Evolutionary conservation across 805 yeast genomes (phyloP).

Genomic region (Nakazawaea pomicola): DNA sequence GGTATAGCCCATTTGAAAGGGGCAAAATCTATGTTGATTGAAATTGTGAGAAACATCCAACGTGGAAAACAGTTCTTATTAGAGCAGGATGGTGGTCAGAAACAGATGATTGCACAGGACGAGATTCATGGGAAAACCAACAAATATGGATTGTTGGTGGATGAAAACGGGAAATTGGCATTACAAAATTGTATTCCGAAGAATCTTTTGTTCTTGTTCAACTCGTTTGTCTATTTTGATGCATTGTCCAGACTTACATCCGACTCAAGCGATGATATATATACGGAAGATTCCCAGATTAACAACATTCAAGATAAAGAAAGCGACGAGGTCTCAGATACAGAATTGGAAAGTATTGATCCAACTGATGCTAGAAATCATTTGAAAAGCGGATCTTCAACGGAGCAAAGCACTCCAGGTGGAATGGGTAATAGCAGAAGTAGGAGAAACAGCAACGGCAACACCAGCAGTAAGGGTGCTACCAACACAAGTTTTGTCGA

Average conservation of each 20-base stretch:
- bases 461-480: too few species aligned
- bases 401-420: conserved; percentile 14
- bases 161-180: conserved; percentile 4
- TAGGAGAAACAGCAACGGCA: conserved; percentile 20
- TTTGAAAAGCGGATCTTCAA: background rate
- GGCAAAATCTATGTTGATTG: conserved; percentile 55
- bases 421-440: too few species aligned
- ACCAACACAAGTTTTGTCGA: conserved; percentile 31
- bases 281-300: conserved; percentile 11
- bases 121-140: conserved; percentile 4
- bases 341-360: conserved; percentile 3
- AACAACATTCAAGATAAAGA: too few species aligned
- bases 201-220: conserved; percentile 47
- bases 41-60: conserved; percentile 28
- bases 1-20: conserved; percentile 69
- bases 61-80: conserved; percentile 5
- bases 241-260: conserved; percentile 64
- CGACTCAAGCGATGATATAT: conserved; percentile 34
- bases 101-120: background rate
- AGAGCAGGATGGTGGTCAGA: conserved; percentile 8
- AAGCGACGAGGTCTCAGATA: conserved; percentile 4
- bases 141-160: conserved; percentile 3
- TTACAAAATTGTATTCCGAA: conserved; percentile 27
- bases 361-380: conserved; percentile 1
- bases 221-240: conserved; percentile 66